Base-by-base conservation (phyloP, 306 rosid genomes). In the Cyamopsis tetragonoloba region DNA sequence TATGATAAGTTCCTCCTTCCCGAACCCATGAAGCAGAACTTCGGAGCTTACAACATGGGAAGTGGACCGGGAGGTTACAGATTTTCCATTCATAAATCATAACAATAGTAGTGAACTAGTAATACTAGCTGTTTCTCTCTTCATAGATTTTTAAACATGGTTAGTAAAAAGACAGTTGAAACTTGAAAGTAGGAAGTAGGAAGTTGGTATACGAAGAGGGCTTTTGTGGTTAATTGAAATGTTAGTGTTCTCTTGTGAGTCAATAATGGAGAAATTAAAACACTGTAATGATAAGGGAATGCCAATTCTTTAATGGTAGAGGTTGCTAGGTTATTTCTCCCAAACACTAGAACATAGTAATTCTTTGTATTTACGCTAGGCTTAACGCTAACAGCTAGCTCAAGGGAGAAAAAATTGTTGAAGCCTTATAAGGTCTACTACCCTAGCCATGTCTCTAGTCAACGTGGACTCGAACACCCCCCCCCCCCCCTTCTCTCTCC, bases 1-100 rank as follows among this genome's bases (percentile, higher is more conserved):
- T 35, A 15, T 23, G 32, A 19, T 28, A 62, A 37, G 15, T 24
- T 49, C 19, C 42, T 71, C 41, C 23, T 63, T 54, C 24, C 8
- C n/a, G 30, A 44, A n/a, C 54, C 4, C 7, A 38, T 19, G 13
- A 7, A 65, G 34, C 49, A 37, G 27, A 19, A 8, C 62, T 48
- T 65, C 43, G 71, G 71, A 28, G 28, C 50, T 70, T 62, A 43
- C 50, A 46, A 47, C 44, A 64, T 48, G 47, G 17, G 30, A 62
- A 11, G n/a, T n/a, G n/a, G n/a, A n/a, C n/a, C n/a, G n/a, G n/a
- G 44, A 53, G 35, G 6, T 32, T 46, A 12, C 50, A 15, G 44
- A 42, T 14, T 38, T 55, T 20, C 22, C 27, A 27, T 35, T 15
- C 22, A 1, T 57, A 19, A 39, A 1, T 6, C n/a, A n/a, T n/a